phyloP scores from a whole-genome alignment of 2,329 filamentous ascomycete genomes.

The Botrytis cinerea region DNA sequence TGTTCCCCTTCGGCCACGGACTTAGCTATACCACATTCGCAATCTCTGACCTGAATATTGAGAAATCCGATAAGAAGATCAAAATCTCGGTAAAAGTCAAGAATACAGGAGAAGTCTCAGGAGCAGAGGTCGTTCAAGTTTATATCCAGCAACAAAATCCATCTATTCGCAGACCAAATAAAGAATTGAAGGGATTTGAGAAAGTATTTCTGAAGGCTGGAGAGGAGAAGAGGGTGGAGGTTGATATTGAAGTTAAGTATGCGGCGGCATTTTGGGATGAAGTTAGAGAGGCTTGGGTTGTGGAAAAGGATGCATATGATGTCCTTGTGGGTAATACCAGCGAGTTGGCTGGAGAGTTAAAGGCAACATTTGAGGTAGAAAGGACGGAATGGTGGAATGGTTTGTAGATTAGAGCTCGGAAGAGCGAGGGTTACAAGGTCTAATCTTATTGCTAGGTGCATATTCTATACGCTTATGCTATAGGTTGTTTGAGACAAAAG shows the following conservation, averaged over 20 bases:
- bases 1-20: constrained; percentile 79
- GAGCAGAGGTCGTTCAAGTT: constrained; percentile 59
- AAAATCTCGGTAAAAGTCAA: constrained; percentile 3
- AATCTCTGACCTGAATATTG: neutral
- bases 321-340: constrained; percentile 45
- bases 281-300: constrained; percentile 45
- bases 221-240: constrained; percentile 56
- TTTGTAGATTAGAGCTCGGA: constrained; percentile 44
- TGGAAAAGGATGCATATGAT: constrained; percentile 44
- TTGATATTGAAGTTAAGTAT: constrained; percentile 50
- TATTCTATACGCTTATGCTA: neutral
- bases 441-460: neutral
- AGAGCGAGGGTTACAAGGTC: neutral
- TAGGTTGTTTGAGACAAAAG: neutral
- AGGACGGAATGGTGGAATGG: constrained; percentile 70
- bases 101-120: constrained; percentile 59
- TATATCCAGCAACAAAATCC: constrained; percentile 58
- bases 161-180: constrained; percentile 51
- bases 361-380: constrained; percentile 55
- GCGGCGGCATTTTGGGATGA: constrained; percentile 48
- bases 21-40: constrained; percentile 74
- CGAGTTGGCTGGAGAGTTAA: constrained; percentile 52
- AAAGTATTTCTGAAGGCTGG: constrained; percentile 65
- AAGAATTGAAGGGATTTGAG: constrained; percentile 65
- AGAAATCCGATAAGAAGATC: neutral